Evolutionary conservation across 2,329 filamentous ascomycete species (phyloP).

Genomic region (Capronia coronata): DNA sequence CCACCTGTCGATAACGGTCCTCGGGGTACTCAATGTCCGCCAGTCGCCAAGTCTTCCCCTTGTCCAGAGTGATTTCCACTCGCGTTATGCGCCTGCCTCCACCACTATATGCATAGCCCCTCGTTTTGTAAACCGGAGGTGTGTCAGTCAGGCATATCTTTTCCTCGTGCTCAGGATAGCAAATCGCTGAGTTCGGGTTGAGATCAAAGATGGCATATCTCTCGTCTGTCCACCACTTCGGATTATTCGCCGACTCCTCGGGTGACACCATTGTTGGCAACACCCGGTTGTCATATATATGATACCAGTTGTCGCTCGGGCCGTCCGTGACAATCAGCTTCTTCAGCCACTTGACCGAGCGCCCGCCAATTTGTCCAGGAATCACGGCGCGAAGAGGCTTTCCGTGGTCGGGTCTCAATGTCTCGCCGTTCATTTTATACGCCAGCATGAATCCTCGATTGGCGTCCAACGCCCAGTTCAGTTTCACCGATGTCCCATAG

Average conservation of each 20-base stretch:
- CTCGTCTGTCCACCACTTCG: slow-evolving; percentile 79
- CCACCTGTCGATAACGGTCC: slow-evolving; percentile 67
- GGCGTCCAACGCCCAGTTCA: slow-evolving; percentile 80
- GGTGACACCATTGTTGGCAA: slow-evolving; percentile 79
- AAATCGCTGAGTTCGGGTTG: slow-evolving; percentile 76
- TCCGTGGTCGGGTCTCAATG: slow-evolving; percentile 74
- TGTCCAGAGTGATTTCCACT: slow-evolving; percentile 76
- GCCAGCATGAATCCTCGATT: slow-evolving; percentile 81
- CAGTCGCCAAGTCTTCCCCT: slow-evolving; percentile 71
- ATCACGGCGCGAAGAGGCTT: slow-evolving; percentile 76
- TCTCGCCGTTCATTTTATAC: slow-evolving; percentile 84
- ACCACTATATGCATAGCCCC: slow-evolving; percentile 82
- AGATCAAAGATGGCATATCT: slow-evolving; percentile 90
- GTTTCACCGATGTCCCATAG: slow-evolving; percentile 80
- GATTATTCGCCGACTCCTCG: slow-evolving; percentile 67
- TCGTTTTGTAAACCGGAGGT: slow-evolving; percentile 55
- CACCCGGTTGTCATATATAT: slow-evolving; percentile 88
- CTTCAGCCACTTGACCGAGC: slow-evolving; percentile 90
- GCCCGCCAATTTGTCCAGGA: slow-evolving; percentile 83
- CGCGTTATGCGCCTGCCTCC: slow-evolving; percentile 77
- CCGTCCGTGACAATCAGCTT: slow-evolving; percentile 67
- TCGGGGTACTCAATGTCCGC: slow-evolving; percentile 76
- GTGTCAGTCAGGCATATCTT: slow-evolving; percentile 47
- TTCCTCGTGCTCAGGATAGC: slow-evolving; percentile 73
- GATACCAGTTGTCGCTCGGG: slow-evolving; percentile 90